Base-by-base conservation (phyloP, 352 stramenopile genomes). In the Globisporangium middletonii region DNA sequence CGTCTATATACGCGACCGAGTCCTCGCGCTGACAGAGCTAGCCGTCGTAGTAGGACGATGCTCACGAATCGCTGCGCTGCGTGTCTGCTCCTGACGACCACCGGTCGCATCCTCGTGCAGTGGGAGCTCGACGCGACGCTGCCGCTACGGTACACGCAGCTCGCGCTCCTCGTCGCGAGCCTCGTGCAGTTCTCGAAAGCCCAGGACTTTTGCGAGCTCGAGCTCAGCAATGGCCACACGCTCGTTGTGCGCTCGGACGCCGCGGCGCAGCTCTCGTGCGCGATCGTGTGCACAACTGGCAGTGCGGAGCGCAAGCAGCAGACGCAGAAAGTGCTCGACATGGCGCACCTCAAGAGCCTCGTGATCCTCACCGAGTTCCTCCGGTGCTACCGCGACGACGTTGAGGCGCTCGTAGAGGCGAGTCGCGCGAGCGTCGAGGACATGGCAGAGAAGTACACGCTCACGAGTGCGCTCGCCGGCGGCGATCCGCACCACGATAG, bases 371-470 rank as follows among this genome's bases (percentile, higher is more conserved):
- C 63, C 3, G 65, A 75, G 65, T 77, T 86, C 41, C 50, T 79
- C 16, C 52, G 54, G 0, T 51, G 50, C 30, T 79, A 69, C 16
- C 55, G 51, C 26, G 46, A 67, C 2, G 54, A 67, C 2, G 67
- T 84, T 13, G 64, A 77, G 1, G 50, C 51, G 11, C 33, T 82
- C 41, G 54, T 72, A 4, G 48, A 56, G 12, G 63, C 69, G 23
- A 76, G 69, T 47, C 54, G 62, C 12, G 64, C 55, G 7, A 57
- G 73, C n/a, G 64, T 57, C 0, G 60, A 71, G 23, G 53, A 51
- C 1, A 83, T 72, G 63, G 77, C 73, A 0, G 72, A 84, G 37
- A 62, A 69, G 15, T 88, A 88, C 59, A 86, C 75, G 19, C 63
- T 88, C 27, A 63, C 72, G 9, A 78, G 43, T 7, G 77, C 75